These are phyloP conservation scores for Leishmania major DNA, from an alignment of 208 protist species.

Conservation along the genomic window DNA sequence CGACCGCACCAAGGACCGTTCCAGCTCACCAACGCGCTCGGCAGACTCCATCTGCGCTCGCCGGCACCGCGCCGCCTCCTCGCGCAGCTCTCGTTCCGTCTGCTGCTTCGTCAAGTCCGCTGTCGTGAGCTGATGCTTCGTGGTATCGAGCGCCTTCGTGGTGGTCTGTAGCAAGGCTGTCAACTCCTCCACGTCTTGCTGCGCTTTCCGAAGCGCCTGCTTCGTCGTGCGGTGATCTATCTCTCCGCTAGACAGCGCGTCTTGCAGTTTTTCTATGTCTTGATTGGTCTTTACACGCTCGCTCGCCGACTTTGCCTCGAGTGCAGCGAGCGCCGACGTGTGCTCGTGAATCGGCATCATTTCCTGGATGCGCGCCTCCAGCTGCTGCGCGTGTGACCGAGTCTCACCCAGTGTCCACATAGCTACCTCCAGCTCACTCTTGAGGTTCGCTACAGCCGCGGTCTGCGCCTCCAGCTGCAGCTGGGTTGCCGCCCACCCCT, in stretches of 20 bases:
- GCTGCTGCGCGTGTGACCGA: slow-evolving; percentile 14
- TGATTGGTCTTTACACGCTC: slow-evolving; percentile 15
- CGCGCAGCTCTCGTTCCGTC: slow-evolving; percentile 22
- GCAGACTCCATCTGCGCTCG: slow-evolving; percentile 12
- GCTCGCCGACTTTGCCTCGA: slow-evolving; percentile 14
- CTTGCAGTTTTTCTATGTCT: slow-evolving; percentile 15
- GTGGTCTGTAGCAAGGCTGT: slow-evolving; percentile 27
- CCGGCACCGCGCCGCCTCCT: slow-evolving; percentile 23
- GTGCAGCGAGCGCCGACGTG: slow-evolving; percentile 18
- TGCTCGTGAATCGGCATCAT: slow-evolving; percentile 29
- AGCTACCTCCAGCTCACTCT: slow-evolving; percentile 4
- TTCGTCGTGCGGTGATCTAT: slow-evolving; percentile 18
- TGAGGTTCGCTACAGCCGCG: slow-evolving; percentile 1
- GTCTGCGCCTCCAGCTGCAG: not conserved
- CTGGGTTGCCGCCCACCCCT: slow-evolving; percentile 4
- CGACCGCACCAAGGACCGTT: slow-evolving; percentile 18
- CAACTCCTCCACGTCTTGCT: slow-evolving; percentile 21
- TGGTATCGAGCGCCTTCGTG: slow-evolving; percentile 20
- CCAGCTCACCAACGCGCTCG: slow-evolving; percentile 30
- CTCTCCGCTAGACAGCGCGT: slow-evolving; percentile 20
- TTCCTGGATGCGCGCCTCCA: slow-evolving; percentile 20
- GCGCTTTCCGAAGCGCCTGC: slow-evolving; percentile 17
- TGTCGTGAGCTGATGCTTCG: slow-evolving; percentile 18
- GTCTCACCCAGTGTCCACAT: slow-evolving; percentile 7
- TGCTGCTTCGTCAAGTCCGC: slow-evolving; percentile 12